Conservation (phyloP, 495 filamentous ascomycete genomes). For the Daldinia childiae region DNA sequence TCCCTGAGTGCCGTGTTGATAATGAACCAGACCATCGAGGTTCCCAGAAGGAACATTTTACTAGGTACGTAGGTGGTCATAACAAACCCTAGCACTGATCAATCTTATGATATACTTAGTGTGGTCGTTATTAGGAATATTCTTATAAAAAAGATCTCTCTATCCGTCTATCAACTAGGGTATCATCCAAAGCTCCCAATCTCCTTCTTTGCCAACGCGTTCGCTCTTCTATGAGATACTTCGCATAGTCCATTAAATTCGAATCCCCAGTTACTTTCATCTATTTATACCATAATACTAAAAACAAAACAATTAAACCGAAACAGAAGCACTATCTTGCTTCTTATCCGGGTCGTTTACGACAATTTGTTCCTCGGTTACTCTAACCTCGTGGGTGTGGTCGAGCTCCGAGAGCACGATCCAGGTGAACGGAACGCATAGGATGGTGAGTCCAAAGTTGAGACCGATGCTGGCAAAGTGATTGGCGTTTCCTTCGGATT, state of each 20-base stretch:
- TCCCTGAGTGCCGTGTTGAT: neutral
- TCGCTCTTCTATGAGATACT: neutral
- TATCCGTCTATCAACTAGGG: constrained; percentile 24
- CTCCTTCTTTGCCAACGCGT: neutral
- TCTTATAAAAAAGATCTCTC: neutral
- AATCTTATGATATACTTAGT: neutral
- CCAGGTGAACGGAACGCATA: constrained; percentile 48
- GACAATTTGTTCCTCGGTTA: constrained; percentile 21
- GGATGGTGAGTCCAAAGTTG: constrained; percentile 47
- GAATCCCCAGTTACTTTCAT: neutral
- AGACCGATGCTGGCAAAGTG: constrained; percentile 48
- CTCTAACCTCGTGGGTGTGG: constrained; percentile 35
- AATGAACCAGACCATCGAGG: neutral
- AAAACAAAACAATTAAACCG: constrained; percentile 8
- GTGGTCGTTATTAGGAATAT: neutral
- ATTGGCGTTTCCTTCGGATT: constrained; percentile 46
- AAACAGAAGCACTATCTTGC: neutral
- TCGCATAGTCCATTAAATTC: neutral
- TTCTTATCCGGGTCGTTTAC: constrained; percentile 3
- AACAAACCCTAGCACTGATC: neutral
- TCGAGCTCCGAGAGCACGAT: constrained; percentile 47
- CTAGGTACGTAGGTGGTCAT: too few relatives aligned
- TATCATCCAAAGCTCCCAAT: constrained; percentile 23
- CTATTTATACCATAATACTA: neutral
- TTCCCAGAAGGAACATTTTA: neutral